Evolutionary conservation across 495 filamentous ascomycete genomes (phyloP), one percentile per base, ranked within the genome.

Genomic region (Talaromyces nanjingensis): DNA sequence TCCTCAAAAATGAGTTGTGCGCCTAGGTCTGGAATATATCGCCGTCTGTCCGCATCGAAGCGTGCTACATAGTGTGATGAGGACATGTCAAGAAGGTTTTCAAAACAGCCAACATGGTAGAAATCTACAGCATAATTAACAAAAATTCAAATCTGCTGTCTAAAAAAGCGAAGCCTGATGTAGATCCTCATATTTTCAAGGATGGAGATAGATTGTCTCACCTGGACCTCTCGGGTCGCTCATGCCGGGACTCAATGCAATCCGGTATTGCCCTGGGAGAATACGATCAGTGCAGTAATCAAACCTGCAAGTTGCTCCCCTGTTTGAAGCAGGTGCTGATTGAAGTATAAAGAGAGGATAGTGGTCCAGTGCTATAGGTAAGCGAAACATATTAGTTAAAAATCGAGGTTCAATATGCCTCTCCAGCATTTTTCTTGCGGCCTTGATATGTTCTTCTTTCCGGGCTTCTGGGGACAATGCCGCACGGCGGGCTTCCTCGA

Each of bases 391-490:
- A 62, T 62, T 24, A 62, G 47, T 22, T 62, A 62, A 29, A 22
- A 62, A 37, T 62, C 1, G 12, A 62, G 59, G 39, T 14, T 22
- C 47, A 29, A 62, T 62, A 22, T 62, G 39, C 53, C 52, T 11
- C 59, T 62, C 29, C 20, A 62, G 29, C 59, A 24, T 24, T 24
- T 24, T 53, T 53, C 59, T 53, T 52, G 39, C 49, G 2, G 25
- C 47, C n/a, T 62, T 62, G 39, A 62, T 14, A 62, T 62, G 42
- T 62, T 62, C 39, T 16, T 62, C 47, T 62, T 60, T 62, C 47
- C 42, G 39, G 45, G 39, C 29, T 31, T 7, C 29, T 7, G 29
- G 29, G 29, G 29, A 31, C 6, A 31, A 7, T 31, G 29, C 29
- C 4, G 29, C 29, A 31, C 29, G 29, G 0, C 29, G 29, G 29